These are phyloP conservation scores for Fusarium globosum DNA, from an alignment of 2,329 filamentous ascomycete species.

Conservation along the genomic window DNA sequence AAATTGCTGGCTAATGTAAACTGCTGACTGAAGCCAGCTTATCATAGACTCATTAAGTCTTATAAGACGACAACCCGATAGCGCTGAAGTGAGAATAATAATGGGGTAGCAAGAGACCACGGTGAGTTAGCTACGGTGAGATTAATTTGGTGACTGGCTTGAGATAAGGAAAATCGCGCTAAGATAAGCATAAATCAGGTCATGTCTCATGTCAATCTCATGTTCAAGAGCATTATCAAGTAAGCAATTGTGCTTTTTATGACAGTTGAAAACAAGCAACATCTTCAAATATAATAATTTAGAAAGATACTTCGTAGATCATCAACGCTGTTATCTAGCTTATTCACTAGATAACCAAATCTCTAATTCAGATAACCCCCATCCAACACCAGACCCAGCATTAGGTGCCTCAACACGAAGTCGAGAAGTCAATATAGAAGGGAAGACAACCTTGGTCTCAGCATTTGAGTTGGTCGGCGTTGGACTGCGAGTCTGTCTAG, in stretches of 20 bases:
- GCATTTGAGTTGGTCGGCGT: background rate
- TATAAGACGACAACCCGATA: background rate
- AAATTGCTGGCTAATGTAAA: background rate
- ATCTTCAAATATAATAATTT: no score
- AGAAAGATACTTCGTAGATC: no score
- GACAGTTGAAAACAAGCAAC: background rate
- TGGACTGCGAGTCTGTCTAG: background rate
- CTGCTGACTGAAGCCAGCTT: fast-evolving
- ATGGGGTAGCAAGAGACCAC: background rate
- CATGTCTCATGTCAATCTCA: background rate
- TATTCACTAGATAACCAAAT: background rate
- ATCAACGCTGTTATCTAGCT: no score
- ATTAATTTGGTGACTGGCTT: background rate
- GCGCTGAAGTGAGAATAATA: background rate
- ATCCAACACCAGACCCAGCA: background rate
- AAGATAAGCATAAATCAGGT: background rate
- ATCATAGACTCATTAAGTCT: fast-evolving
- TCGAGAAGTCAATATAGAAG: background rate
- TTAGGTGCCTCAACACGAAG: background rate
- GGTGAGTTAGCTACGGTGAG: background rate
- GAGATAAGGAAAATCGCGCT: background rate
- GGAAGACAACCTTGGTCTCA: background rate
- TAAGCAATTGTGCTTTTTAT: background rate
- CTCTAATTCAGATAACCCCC: background rate
- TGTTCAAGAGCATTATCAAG: background rate